phyloP scores from a whole-genome alignment of 768 basidiomycete species.

The Amyloporia xantha region DNA sequence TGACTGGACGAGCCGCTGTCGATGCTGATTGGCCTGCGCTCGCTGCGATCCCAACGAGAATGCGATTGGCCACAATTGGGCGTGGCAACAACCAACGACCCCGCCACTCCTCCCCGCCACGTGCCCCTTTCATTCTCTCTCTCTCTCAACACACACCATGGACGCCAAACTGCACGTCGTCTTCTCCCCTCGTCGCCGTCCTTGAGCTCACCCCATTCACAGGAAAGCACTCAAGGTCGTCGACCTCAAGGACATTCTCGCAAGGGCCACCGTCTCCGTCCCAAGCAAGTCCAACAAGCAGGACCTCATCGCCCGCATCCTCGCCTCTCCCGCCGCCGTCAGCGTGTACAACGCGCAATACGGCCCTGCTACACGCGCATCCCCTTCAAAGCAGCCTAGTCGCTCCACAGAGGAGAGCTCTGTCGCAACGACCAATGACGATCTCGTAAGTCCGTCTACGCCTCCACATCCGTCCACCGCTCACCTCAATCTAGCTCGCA shows the following conservation, averaged over 20 bases:
- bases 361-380: constrained; percentile 20
- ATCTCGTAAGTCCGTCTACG: neutral
- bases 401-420: neutral
- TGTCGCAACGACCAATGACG: neutral
- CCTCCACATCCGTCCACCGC: neutral
- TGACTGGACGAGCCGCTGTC: constrained; percentile 11
- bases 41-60: neutral
- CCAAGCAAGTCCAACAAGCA: constrained; percentile 57
- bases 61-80: too few species aligned
- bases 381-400: constrained; percentile 23
- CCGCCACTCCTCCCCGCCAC: neutral
- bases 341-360: constrained; percentile 37
- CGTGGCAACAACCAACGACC: too few species aligned
- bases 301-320: constrained; percentile 60
- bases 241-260: constrained; percentile 59
- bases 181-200: neutral
- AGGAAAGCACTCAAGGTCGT: constrained; percentile 65
- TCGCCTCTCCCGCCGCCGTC: constrained; percentile 44
- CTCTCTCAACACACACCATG: constrained; percentile 21
- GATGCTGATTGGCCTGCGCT: constrained; percentile 5
- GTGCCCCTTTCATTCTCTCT: constrained; percentile 3
- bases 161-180: constrained; percentile 33
- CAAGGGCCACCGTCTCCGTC: constrained; percentile 39
- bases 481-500: neutral
- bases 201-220: constrained; percentile 7